Base-by-base conservation (phyloP, 305 asterid species). In the Fraxinus paxiana region DNA sequence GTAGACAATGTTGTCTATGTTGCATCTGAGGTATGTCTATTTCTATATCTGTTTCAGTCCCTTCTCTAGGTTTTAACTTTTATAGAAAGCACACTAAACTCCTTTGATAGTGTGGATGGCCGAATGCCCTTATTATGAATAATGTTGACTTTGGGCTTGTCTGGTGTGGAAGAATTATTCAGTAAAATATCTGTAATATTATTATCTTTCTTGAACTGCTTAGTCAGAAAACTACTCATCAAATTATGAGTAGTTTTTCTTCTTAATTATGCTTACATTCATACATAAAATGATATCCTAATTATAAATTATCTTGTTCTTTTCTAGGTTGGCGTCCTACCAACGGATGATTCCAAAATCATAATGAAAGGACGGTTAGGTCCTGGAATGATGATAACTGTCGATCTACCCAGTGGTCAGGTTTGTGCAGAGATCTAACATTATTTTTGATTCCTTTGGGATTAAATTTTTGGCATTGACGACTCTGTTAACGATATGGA, bases 331-430 rank as follows among this genome's bases (percentile, higher is more conserved):
- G 99, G 99, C 56, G 98, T 96, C 80, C 81, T 96, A 83, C 98
- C 99, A 79, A 88, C 84, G 78, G 98, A 94, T 85, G 98, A 96
- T 72, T 94, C 99, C 30, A 94, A 96, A 88, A 92, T 96, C 79
- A 82, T 91, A 80, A 93, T 90, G 98, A 96, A 96, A 91, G 99
- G 99, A 69, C 98, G 99, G 77, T 86, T 96, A 85, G 99, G 99
- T 84, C 99, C 99, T 78, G 99, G 99, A 85, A 96, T 96, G 99
- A 96, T 96, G 99, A 96, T 96, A 83, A 77, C 97, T 54, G 99
- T 93, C 75, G 99, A 96, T 87, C 90, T 96, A 76, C 33, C 34
- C 20, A 92, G 88, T 81, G 99, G 99, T 59, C 98, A 96, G 99
- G 99, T 96, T 83, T 83, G 90, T 88, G 33, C 78, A 34, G 69